Percentiles rank a stretch among this genome's conserved stretches.
phyloP scores from a whole-genome alignment of 768 basidiomycete genomes.

The Calocera viscosa region DNA sequence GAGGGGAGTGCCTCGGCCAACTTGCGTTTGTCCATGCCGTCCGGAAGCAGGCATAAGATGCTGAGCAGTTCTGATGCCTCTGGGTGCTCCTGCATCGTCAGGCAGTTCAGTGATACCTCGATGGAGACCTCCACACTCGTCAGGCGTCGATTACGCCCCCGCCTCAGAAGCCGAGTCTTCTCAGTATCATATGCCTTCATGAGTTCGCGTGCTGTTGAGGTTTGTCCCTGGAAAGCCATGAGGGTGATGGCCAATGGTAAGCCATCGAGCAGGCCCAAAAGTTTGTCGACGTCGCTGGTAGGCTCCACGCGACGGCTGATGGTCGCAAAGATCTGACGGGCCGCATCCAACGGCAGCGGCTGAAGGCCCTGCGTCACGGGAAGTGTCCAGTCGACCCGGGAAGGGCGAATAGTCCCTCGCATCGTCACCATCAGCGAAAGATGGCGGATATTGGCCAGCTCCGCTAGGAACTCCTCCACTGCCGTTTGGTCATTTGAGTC shows the following conservation, averaged over 20 bases:
- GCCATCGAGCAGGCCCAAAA: neutral
- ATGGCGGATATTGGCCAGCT: too few species aligned
- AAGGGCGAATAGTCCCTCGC: neutral
- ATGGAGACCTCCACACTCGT: too few species aligned
- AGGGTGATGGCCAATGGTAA: neutral
- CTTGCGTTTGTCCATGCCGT: conserved; percentile 12
- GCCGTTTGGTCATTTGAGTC: too few species aligned
- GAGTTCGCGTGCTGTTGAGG: neutral
- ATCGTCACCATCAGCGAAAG: neutral
- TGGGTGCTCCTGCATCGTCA: too few species aligned
- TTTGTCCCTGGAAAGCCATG: neutral
- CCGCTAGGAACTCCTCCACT: too few species aligned
- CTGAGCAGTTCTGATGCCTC: conserved; percentile 19
- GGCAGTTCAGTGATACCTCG: too few species aligned
- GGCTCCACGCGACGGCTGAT: neutral
- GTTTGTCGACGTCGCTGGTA: neutral
- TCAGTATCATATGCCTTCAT: neutral
- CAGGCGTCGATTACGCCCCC: neutral
- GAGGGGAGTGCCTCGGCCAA: neutral
- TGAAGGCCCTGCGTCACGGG: neutral
- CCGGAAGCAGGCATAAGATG: conserved; percentile 22
- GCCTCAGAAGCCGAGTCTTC: neutral
- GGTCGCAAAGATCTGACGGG: neutral
- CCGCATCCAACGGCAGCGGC: neutral
- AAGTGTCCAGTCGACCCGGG: neutral